Evolutionary conservation across 805 yeast genomes (phyloP).

Genomic region (Helenozyma baotianmanensis): DNA sequence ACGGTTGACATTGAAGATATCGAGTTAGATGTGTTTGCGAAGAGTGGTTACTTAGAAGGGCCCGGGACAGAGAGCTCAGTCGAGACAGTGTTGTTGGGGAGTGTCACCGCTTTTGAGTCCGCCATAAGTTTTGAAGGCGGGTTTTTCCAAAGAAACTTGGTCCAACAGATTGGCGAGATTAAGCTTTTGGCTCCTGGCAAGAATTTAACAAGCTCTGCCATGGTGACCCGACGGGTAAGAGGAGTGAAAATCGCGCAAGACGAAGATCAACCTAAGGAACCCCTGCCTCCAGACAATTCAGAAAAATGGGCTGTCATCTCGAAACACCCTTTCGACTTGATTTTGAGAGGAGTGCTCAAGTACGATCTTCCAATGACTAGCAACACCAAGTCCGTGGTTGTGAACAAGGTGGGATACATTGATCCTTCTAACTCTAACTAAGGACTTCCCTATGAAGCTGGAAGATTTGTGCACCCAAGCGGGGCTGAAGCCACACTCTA

Average conservation of each 20-base stretch:
- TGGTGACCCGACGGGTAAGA: background rate
- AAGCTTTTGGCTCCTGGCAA: slow-evolving; percentile 71
- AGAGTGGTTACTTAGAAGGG: slow-evolving; percentile 44
- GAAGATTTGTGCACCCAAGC: slow-evolving; percentile 4
- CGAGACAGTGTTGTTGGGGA: slow-evolving; percentile 75
- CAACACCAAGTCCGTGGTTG: slow-evolving; percentile 52
- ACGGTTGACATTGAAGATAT: slow-evolving; percentile 58
- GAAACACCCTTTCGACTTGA: slow-evolving; percentile 78
- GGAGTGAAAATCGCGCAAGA: slow-evolving; percentile 42
- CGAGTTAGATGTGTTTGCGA: slow-evolving; percentile 83
- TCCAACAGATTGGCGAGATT: slow-evolving; percentile 61
- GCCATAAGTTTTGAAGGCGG: slow-evolving; percentile 76
- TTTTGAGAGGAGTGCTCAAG: slow-evolving; percentile 74
- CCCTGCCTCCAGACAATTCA: slow-evolving; percentile 31
- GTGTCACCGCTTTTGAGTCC: slow-evolving; percentile 59
- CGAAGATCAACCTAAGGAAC: slow-evolving; percentile 47
- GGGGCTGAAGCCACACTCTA: slow-evolving; percentile 16
- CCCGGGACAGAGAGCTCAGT: slow-evolving; percentile 14
- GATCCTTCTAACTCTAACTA: slow-evolving; percentile 39
- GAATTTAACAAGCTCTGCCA: slow-evolving; percentile 27
- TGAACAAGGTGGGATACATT: slow-evolving; percentile 53
- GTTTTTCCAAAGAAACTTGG: slow-evolving; percentile 57
- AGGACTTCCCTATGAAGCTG: slow-evolving; percentile 2
- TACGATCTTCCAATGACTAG: slow-evolving; percentile 64
- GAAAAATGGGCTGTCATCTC: slow-evolving; percentile 72